Evolutionary conservation across 2,329 filamentous ascomycete genomes (phyloP), one percentile per base, ranked within the genome.

Genomic region (Blastomyces silverae): DNA sequence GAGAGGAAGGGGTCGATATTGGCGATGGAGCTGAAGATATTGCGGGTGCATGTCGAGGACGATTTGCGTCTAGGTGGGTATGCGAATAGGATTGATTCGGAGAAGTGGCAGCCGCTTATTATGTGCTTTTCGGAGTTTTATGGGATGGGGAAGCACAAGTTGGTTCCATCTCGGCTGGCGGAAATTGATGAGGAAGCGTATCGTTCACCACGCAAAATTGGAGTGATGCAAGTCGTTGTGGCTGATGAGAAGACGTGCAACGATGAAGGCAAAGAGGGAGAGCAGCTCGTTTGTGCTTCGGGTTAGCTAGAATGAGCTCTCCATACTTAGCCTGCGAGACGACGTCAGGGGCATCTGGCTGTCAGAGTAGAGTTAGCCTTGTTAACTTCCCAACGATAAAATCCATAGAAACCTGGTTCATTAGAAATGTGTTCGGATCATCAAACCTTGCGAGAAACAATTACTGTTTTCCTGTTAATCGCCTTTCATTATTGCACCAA

Each of bases 101-200:
- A 80, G 65, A 73, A 70, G 57, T 81, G 79, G 79, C 70, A 72
- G 62, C 79, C 79, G 2, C 70, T 81, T 70, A 77, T 81, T 55
- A 80, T 79, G 77, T 74, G 69, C 58, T 81, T 81, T 65, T 77
- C 78, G 67, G 73, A 81, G 64, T 69, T 80, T 8, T 80, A 80
- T 66, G 78, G 78, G 0, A 67, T 77, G 64, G 67, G 63, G 15
- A 60, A 63, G 60, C 70, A 31, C 25, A 52, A 62, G 37, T 52
- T 58, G 56, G 56, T 58, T 13, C 10, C 56, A 34, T 58, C 56
- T 6, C 34, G 31, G 37, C 22, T 58, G 31, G 31, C 56, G 20
- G 56, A 58, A 11, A 58, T 58, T 58, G 34, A 58, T 15, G 56
- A 58, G 31, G 56, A 58, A 22, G 56, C 56, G 10, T 58, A 58